Evolutionary conservation across 768 basidiomycete species (phyloP).

Genomic region (Clitopilus passeckerianus): DNA sequence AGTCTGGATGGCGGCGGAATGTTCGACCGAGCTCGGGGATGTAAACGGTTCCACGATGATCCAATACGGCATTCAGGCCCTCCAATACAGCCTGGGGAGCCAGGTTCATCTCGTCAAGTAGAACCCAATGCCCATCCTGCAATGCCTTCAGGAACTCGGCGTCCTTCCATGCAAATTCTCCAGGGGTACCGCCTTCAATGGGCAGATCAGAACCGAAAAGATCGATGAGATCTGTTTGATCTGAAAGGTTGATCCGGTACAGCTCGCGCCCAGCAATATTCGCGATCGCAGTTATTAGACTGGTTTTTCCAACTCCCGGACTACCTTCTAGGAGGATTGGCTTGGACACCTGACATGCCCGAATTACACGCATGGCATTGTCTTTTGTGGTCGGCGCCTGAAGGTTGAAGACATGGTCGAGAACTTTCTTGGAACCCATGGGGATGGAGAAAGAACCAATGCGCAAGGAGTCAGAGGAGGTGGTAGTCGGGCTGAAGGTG

Average conservation of each 20-base stretch:
- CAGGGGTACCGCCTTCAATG: slow-evolving; percentile 83
- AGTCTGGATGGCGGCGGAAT: slow-evolving; percentile 86
- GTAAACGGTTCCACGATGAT: slow-evolving; percentile 92
- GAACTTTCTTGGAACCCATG: slow-evolving; percentile 42
- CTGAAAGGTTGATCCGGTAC: slow-evolving; percentile 94
- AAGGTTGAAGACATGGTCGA: slow-evolving; percentile 61
- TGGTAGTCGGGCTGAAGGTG: slow-evolving; percentile 20
- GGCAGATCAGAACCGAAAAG: slow-evolving; percentile 96
- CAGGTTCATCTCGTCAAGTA: slow-evolving; percentile 98
- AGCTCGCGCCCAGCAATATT: slow-evolving; percentile 72
- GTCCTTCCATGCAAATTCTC: slow-evolving; percentile 96
- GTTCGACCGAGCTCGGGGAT: slow-evolving; percentile 92
- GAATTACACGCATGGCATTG: slow-evolving; percentile 83
- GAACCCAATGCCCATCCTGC: slow-evolving; percentile 96
- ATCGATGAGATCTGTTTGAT: slow-evolving; percentile 95
- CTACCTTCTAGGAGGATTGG: slow-evolving; percentile 96
- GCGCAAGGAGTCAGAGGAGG: slow-evolving; percentile 35
- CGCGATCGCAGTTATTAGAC: slow-evolving; percentile 83
- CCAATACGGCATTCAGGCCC: slow-evolving; percentile 92
- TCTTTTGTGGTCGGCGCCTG: slow-evolving; percentile 83
- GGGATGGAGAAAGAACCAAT: slow-evolving; percentile 74
- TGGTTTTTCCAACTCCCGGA: slow-evolving; percentile 98
- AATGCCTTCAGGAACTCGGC: slow-evolving; percentile 92
- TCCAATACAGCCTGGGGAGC: slow-evolving; percentile 96
- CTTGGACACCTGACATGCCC: slow-evolving; percentile 86